Percentiles rank a stretch among this genome's conserved stretches.
phyloP scores from a whole-genome alignment of 306 rosid species.

The Rubus parviflorus region DNA sequence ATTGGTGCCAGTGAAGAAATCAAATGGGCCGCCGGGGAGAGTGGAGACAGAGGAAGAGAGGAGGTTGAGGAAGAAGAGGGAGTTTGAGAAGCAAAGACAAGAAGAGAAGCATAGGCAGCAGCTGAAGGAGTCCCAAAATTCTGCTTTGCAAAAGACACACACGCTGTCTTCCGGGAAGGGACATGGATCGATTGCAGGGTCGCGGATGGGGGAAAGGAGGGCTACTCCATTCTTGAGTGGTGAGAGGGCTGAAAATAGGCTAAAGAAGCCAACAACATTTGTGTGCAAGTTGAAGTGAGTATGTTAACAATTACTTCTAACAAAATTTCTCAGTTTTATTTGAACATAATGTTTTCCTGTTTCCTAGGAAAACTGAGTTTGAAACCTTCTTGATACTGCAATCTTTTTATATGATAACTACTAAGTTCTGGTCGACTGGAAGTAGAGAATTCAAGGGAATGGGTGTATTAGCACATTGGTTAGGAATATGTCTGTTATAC shows the following conservation, averaged over 20 bases:
- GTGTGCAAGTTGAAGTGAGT: conserved; percentile 97
- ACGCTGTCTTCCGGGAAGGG: conserved; percentile 73
- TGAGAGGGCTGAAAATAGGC: conserved; percentile 92
- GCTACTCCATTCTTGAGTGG: conserved; percentile 67
- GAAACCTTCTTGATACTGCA: neutral
- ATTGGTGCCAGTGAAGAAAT: conserved; percentile 42
- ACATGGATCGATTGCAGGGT: conserved; percentile 79
- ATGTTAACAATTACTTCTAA: conserved; percentile 30
- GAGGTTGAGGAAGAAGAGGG: conserved; percentile 78
- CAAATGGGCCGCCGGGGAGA: conserved; percentile 54
- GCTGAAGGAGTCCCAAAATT: conserved; percentile 81
- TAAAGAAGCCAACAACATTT: conserved; percentile 96
- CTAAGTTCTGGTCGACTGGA: neutral
- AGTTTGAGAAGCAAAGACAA: conserved; percentile 81
- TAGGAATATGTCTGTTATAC: neutral
- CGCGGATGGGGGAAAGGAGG: conserved; percentile 85
- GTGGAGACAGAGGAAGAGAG: conserved; percentile 86
- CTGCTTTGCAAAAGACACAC: conserved; percentile 67
- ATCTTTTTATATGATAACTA: neutral
- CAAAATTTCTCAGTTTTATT: neutral
- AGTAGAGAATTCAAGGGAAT: neutral
- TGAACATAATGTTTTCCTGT: conserved; percentile 4
- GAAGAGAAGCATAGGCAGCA: conserved; percentile 90
- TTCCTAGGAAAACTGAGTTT: neutral
- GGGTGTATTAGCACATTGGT: neutral